A percentile compares a stretch with the other conserved stretches of the same genome.
phyloP scores from a whole-genome alignment of 768 basidiomycete species.

The Aureoboletus auriporus region DNA sequence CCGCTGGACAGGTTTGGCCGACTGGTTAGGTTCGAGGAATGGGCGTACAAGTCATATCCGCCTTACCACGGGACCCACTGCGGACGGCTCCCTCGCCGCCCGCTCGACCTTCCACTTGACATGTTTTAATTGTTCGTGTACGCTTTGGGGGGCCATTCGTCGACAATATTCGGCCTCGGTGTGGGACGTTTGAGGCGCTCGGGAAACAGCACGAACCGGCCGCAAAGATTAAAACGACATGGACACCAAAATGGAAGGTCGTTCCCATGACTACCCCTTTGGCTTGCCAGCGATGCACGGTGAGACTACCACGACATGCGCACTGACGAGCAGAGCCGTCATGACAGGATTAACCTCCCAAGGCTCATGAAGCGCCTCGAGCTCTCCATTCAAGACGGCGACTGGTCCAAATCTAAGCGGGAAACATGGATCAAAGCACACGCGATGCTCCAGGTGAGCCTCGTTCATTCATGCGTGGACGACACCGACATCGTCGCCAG shows the following conservation, averaged over 20 bases:
- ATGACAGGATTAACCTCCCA: slow-evolving; percentile 66
- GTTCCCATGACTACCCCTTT: slow-evolving; percentile 15
- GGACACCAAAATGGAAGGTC: slow-evolving; percentile 16
- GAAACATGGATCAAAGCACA: slow-evolving; percentile 54
- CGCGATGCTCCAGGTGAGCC: slow-evolving; percentile 51
- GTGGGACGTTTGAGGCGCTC: not conserved
- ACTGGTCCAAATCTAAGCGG: slow-evolving; percentile 31
- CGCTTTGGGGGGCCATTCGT: slow-evolving; percentile 20
- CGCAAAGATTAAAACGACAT: slow-evolving; percentile 11
- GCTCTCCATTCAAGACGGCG: slow-evolving; percentile 38
- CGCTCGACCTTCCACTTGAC: slow-evolving; percentile 39
- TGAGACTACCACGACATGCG: slow-evolving; percentile 24
- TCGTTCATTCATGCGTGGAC: not conserved
- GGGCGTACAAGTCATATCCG: not conserved
- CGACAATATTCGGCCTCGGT: not conserved
- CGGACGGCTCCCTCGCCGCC: slow-evolving; percentile 38
- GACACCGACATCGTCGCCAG: slow-evolving; percentile 23
- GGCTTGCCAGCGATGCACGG: too few relatives aligned
- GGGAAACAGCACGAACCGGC: not conserved
- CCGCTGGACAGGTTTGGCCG: slow-evolving; percentile 35
- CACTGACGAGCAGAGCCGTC: slow-evolving; percentile 32
- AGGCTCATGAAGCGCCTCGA: slow-evolving; percentile 62
- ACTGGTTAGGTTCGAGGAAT: slow-evolving; percentile 6
- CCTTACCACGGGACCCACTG: slow-evolving; percentile 38
- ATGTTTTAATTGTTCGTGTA: slow-evolving; percentile 14